Evolutionary conservation across 108 stramenopile genomes (phyloP), one percentile per base, ranked within the genome.

Genomic region (Cyclotella sp.): DNA sequence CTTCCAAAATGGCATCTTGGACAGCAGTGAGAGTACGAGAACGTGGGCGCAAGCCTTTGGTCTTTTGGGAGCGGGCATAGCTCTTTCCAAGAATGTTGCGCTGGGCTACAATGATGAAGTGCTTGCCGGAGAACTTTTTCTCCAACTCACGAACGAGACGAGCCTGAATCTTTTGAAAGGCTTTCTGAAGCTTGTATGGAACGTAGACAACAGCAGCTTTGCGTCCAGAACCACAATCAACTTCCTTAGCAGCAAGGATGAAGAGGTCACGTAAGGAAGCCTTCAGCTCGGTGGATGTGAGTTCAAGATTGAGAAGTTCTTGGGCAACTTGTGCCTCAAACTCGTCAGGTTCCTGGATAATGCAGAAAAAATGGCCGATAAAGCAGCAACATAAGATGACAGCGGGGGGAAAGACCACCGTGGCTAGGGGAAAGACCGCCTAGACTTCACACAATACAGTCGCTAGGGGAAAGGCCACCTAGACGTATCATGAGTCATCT

Each of bases 101-200:
- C 77, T 98, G 97, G 62, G 93, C 99, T 69, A 99, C 89, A 71
- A 99, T 88, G 77, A 99, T 82, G 57, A 99, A 97, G 84, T 98
- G 96, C 55, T 83, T 83, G 68, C 98, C 99, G 53, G 97, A 96
- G 91, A 98, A 98, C 86, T 99, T 99, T 96, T 99, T 99, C 91
- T 99, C 99, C 79, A 99, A 86, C 87, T 99, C 99, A 47, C 97
- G 96, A 18, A 99, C 97, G 73, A 99, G 92, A 58, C 90, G 89
- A 61, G 81, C 80, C 78, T 99, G 99, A 81, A 99, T 94, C 92
- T 99, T 98, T 87, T 98, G 87, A 91, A 95, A 97, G 63, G 93
- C 80, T 75, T 86, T 90, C 43, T 98, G 93, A 19, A 98, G 95
- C 69, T 95, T 93, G 97, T 83, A 99, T 34, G 99, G 99, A 58